phyloP scores from a whole-genome alignment of 495 filamentous ascomycete species.

The Stereocaulon alpinum region DNA sequence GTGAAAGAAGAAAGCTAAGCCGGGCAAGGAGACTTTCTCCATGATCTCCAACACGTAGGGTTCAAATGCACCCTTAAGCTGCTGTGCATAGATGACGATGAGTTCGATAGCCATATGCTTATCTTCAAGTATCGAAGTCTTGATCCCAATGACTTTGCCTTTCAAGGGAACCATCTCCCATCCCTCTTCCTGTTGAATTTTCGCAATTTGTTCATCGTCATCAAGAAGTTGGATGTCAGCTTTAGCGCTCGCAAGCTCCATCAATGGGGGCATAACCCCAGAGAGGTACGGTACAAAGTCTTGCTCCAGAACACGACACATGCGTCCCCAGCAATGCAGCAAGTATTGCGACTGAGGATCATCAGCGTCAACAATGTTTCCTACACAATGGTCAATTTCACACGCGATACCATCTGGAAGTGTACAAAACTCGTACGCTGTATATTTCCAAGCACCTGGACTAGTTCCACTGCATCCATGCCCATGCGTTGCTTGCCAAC shows the following conservation, averaged over 20 bases:
- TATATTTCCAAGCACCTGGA: constrained; percentile 75
- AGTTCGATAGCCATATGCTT: constrained; percentile 99
- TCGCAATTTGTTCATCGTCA: constrained; percentile 87
- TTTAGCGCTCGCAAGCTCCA: constrained; percentile 86
- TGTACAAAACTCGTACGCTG: constrained; percentile 38
- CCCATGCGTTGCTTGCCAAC: constrained; percentile 91
- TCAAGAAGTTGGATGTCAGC: constrained; percentile 96
- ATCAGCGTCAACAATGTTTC: constrained; percentile 79
- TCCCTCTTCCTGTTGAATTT: constrained; percentile 88
- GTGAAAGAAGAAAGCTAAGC: constrained; percentile 97
- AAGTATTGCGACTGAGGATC: constrained; percentile 96
- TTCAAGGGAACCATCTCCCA: constrained; percentile 97
- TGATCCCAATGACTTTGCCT: constrained; percentile 96
- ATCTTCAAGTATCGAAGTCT: constrained; percentile 91
- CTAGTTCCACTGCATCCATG: constrained; percentile 70
- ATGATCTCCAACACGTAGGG: constrained; percentile 87
- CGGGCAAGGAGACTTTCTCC: constrained; percentile 91
- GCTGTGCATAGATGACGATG: constrained; percentile 91
- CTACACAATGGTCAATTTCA: constrained; percentile 17
- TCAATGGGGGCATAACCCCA: constrained; percentile 87
- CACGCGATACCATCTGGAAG: neutral
- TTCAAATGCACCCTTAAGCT: constrained; percentile 82
- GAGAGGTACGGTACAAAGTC: constrained; percentile 89
- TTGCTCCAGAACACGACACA: constrained; percentile 85
- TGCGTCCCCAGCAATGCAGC: constrained; percentile 97